phyloP scores from a whole-genome alignment of 129 eudicot species.

The Centaurea solstitialis region DNA sequence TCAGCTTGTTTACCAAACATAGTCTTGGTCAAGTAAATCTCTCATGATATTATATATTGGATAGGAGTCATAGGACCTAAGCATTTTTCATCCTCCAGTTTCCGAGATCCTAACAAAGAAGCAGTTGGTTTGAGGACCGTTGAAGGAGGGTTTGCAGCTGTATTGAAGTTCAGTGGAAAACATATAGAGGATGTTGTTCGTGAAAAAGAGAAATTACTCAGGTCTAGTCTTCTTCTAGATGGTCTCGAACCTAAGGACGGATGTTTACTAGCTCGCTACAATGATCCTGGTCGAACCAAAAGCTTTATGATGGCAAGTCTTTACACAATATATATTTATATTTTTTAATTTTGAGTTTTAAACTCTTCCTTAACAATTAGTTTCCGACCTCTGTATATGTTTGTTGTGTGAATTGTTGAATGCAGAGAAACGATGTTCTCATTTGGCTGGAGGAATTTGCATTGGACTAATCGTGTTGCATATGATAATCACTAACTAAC shows the following conservation, averaged over 20 bases:
- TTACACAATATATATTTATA: not conserved
- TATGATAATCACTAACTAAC: too few relatives aligned
- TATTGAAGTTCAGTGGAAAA: conserved; percentile 82
- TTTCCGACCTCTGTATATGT: conserved; percentile 10
- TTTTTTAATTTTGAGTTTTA: too few relatives aligned
- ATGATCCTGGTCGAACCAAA: conserved; percentile 95
- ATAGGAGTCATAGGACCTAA: not conserved
- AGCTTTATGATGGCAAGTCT: conserved; percentile 73
- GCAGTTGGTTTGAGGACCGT: conserved; percentile 63
- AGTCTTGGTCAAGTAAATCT: not conserved
- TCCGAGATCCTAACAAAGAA: conserved; percentile 75
- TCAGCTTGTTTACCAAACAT: not conserved
- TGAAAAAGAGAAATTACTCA: conserved; percentile 64
- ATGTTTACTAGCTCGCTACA: conserved; percentile 84
- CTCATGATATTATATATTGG: not conserved
- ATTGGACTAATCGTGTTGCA: conserved; percentile 47
- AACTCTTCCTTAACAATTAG: not conserved
- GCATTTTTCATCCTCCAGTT: conserved; percentile 40
- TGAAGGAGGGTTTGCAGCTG: conserved; percentile 90
- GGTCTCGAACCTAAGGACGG: conserved; percentile 77
- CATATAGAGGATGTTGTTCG: conserved; percentile 76
- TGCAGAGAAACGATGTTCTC: conserved; percentile 87
- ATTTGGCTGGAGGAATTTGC: conserved; percentile 86
- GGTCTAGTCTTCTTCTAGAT: conserved; percentile 54
- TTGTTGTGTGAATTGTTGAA: conserved; percentile 5